Evolutionary conservation across 768 basidiomycete species (phyloP).

Genomic region (Mycena alexandri): DNA sequence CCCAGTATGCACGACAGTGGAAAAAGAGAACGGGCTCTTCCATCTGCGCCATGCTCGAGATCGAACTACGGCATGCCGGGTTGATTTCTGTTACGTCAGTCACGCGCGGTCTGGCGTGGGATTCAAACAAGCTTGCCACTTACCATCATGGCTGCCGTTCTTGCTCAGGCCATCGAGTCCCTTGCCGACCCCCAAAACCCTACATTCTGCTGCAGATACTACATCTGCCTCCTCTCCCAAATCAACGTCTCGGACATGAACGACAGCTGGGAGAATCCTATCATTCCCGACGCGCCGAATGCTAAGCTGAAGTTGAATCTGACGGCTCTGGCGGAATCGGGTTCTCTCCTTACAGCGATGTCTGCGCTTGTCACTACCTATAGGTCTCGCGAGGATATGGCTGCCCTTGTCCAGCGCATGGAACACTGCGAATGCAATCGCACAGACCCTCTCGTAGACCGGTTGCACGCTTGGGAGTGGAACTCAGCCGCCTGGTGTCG

Average conservation of each 20-base stretch:
- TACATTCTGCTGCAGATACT: constrained; percentile 32
- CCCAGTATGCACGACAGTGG: too few species aligned
- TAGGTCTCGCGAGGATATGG: constrained; percentile 28
- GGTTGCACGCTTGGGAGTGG: constrained; percentile 32
- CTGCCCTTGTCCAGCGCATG: constrained; percentile 27
- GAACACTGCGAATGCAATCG: constrained; percentile 32
- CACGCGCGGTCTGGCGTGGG: too few species aligned
- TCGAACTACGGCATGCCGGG: too few species aligned
- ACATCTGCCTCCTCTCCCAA: constrained; percentile 27
- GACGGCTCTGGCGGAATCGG: constrained; percentile 1
- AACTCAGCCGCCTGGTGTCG: constrained; percentile 19
- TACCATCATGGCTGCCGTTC: constrained; percentile 19
- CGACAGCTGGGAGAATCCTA: constrained; percentile 27
- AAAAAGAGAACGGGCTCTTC: too few species aligned
- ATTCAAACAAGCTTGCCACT: too few species aligned
- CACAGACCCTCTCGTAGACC: constrained; percentile 21
- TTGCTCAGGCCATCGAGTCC: constrained; percentile 26
- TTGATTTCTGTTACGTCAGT: too few species aligned
- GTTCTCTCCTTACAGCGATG: constrained; percentile 19
- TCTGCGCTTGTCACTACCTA: constrained; percentile 22
- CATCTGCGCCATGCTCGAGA: too few species aligned
- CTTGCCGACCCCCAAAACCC: constrained; percentile 23
- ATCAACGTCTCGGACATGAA: constrained; percentile 6
- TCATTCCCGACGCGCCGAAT: constrained; percentile 27
- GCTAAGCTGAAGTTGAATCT: constrained; percentile 16